Percentiles rank a stretch among this genome's conserved stretches.
phyloP scores from a whole-genome alignment of 495 filamentous ascomycete genomes.

The Hypoxylon lienhwacheense region DNA sequence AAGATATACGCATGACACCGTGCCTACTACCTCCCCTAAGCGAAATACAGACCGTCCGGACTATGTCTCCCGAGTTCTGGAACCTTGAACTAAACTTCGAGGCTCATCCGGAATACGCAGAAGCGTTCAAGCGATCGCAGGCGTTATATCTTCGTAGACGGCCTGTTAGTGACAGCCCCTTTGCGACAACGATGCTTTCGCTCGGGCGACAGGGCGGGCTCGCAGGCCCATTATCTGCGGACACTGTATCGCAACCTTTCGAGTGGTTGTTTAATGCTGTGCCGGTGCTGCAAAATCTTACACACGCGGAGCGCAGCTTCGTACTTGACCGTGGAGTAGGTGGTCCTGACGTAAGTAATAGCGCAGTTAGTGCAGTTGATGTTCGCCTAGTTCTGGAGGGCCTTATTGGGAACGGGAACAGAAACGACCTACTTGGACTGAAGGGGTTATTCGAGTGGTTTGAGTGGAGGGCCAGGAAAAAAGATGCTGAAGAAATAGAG shows the following conservation, averaged over 20 bases:
- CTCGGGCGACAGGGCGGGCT: conserved; percentile 54
- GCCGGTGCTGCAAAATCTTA: conserved; percentile 61
- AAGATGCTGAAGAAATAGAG: conserved; percentile 17
- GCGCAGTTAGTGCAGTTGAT: conserved; percentile 71
- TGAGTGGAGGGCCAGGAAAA: conserved; percentile 49
- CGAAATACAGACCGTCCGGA: conserved; percentile 66
- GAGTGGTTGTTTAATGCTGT: conserved; percentile 73
- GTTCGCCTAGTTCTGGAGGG: conserved; percentile 69
- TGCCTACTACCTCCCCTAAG: conserved; percentile 82
- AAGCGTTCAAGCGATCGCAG: conserved; percentile 73
- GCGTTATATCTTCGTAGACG: conserved; percentile 81
- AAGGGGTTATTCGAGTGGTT: conserved; percentile 81
- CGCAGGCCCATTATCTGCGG: conserved; percentile 16
- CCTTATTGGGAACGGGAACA: conserved; percentile 60
- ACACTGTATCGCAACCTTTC: conserved; percentile 48
- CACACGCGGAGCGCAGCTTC: conserved; percentile 73
- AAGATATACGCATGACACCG: conserved; percentile 56
- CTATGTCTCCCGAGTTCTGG: conserved; percentile 77
- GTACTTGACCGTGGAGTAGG: conserved; percentile 60
- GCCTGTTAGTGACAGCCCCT: conserved; percentile 67
- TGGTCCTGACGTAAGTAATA: conserved; percentile 51
- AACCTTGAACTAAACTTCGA: conserved; percentile 78
- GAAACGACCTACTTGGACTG: conserved; percentile 74
- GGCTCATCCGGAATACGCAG: conserved; percentile 61
- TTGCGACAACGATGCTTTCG: conserved; percentile 72